Base-by-base conservation (phyloP, 768 basidiomycete genomes). In the Tricholoma flavovirens region DNA sequence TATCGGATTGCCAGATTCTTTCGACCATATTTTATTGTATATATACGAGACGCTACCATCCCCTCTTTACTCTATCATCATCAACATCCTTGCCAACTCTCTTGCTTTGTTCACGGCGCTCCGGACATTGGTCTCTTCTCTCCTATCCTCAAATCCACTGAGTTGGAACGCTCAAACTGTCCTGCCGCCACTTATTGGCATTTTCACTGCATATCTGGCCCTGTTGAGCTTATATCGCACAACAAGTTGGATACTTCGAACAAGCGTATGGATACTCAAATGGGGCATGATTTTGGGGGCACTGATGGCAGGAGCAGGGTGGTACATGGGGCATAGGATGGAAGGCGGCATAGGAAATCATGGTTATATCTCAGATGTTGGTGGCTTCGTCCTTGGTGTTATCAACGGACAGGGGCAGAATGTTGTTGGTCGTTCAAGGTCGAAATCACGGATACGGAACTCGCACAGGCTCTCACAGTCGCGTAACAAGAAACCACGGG, bases 201-300 rank as follows among this genome's bases (percentile, higher is more conserved):
- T 92, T 29, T 69, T 91, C 51, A 77, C 80, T 4, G 84, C 88
- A 17, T 93, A 92, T 69, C 77, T 90, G 57, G 87, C 88, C 3
- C 75, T 93, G n/a, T 59, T 84, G 40, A 88, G 83, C 66, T 69
- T 90, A 52, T 90, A 90, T 71, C 86, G 88, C 57, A 91, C 90
- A 4, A 85, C 89, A 11, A 78, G 77, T 21, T 91, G 87, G 84
- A 75, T 87, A 62, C 70, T 91, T 59, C 80, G 87, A 57, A 82
- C 81, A 32, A 73, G 71, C 24, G 68, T 90, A 60, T 90, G 81
- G 77, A 78, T 89, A 63, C 66, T 88, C 63, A 93, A 93, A 70
- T 93, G 90, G 90, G 86, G 85, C 21, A 71, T 75, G 10, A 71
- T 93, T 48, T 57, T 89, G 8, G 79, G 75, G 11, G 69, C 75